Evolutionary conservation across 306 rosid genomes (phyloP).

Genomic region (Ceratonia siliqua): DNA sequence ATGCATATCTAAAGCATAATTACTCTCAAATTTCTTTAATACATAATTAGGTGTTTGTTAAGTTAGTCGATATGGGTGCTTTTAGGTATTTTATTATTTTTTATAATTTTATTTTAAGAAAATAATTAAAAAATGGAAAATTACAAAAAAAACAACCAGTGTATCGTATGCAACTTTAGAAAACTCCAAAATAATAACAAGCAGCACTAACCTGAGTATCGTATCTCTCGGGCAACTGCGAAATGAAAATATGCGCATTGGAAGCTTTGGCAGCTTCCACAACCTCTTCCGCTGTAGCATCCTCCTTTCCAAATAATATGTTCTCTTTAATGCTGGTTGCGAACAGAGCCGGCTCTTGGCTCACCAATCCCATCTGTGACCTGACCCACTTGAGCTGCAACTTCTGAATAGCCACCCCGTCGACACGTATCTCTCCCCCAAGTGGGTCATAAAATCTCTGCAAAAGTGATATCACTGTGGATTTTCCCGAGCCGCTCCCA

Average conservation of each 20-base stretch:
- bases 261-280: slow-evolving; percentile 76
- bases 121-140: too few species aligned
- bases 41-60: too few species aligned
- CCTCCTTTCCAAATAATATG: slow-evolving; percentile 83
- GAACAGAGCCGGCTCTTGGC: slow-evolving; percentile 92
- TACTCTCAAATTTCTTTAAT: too few species aligned
- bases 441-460: slow-evolving; percentile 88
- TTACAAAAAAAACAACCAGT: too few species aligned
- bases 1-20: too few species aligned
- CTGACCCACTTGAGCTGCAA: slow-evolving; percentile 83
- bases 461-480: slow-evolving; percentile 73
- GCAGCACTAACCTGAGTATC: slow-evolving; percentile 70
- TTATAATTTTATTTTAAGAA: too few species aligned
- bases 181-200: too few species aligned
- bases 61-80: too few species aligned
- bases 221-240: slow-evolving; percentile 66
- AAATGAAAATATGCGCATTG: slow-evolving; percentile 82
- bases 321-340: slow-evolving; percentile 83
- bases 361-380: slow-evolving; percentile 89
- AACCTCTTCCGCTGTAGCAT: slow-evolving; percentile 61
- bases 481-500: slow-evolving; percentile 88
- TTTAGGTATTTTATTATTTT: too few species aligned
- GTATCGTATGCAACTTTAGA: too few species aligned
- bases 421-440: slow-evolving; percentile 65
- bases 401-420: slow-evolving; percentile 62